Evolutionary conservation across 768 basidiomycete genomes (phyloP).

Genomic region (Boletus rufocinnamomeus): DNA sequence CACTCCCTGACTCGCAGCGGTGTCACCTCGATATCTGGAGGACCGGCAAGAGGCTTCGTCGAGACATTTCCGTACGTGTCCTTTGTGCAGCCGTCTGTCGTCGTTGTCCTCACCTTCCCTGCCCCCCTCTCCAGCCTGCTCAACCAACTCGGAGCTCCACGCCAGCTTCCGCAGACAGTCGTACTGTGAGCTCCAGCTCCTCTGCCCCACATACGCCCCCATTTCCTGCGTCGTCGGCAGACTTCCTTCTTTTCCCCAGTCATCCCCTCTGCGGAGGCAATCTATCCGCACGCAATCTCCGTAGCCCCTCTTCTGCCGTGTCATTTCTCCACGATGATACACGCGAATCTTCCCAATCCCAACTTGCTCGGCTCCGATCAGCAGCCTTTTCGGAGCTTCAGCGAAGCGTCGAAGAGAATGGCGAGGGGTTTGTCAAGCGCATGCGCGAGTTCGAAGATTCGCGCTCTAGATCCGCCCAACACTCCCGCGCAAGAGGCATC

Average conservation of each 20-base stretch:
- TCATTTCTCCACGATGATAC: slow-evolving; percentile 23
- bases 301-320: slow-evolving; percentile 26
- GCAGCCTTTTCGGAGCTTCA: slow-evolving; percentile 68
- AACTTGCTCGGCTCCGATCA: slow-evolving; percentile 52
- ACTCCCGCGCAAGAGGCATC: slow-evolving; percentile 41
- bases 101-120: slow-evolving; percentile 6
- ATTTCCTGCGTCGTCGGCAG: slow-evolving; percentile 51
- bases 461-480: slow-evolving; percentile 43
- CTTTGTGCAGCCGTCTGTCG: not conserved
- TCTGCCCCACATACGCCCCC: slow-evolving; percentile 36
- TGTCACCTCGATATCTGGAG: slow-evolving; percentile 57
- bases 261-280: slow-evolving; percentile 13
- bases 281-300: slow-evolving; percentile 12
- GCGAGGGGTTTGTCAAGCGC: slow-evolving; percentile 66
- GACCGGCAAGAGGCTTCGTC: slow-evolving; percentile 55
- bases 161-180: slow-evolving; percentile 33
- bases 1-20: slow-evolving; percentile 42
- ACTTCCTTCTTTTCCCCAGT: slow-evolving; percentile 48
- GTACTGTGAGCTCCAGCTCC: slow-evolving; percentile 24
- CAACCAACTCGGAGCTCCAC: slow-evolving; percentile 32
- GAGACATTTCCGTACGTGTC: slow-evolving; percentile 47
- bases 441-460: slow-evolving; percentile 73
- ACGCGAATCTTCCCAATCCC: slow-evolving; percentile 27
- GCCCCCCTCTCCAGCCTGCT: slow-evolving; percentile 15
- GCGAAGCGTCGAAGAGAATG: slow-evolving; percentile 60